Percentiles rank a stretch among this genome's conserved stretches.
These are phyloP conservation scores for Lactarius sp. DNA, from an alignment of 768 basidiomycete species.

Conservation along the genomic window DNA sequence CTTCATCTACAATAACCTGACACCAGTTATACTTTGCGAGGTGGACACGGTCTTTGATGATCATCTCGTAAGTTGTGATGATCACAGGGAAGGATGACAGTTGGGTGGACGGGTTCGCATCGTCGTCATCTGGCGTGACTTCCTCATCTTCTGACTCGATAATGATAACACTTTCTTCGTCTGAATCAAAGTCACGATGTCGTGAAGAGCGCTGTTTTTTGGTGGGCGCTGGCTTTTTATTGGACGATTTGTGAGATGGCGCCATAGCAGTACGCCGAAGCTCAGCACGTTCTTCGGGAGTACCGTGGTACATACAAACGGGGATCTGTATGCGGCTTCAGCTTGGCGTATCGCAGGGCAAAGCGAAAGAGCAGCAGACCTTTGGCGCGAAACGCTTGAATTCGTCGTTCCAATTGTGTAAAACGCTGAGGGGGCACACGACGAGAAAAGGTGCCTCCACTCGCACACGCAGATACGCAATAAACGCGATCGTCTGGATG, in stretches of 20 bases:
- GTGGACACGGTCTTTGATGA: slow-evolving; percentile 74
- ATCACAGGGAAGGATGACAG: slow-evolving; percentile 64
- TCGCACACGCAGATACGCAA: slow-evolving; percentile 79
- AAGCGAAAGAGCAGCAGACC: slow-evolving; percentile 38
- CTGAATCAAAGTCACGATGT: slow-evolving; percentile 3
- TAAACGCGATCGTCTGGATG: slow-evolving; percentile 90
- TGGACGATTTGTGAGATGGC: background rate
- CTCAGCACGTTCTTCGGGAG: slow-evolving; percentile 73
- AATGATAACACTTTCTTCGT: slow-evolving; percentile 11
- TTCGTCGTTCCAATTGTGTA: slow-evolving; percentile 88
- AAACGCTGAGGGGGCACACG: slow-evolving; percentile 88
- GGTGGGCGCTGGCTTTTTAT: background rate
- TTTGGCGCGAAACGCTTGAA: slow-evolving; percentile 79
- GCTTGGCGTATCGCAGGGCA: background rate
- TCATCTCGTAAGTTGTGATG: slow-evolving; percentile 89
- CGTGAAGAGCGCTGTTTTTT: slow-evolving; percentile 6
- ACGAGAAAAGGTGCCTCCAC: slow-evolving; percentile 76
- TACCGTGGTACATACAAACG: slow-evolving; percentile 87
- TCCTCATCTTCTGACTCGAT: background rate
- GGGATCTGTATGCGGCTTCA: slow-evolving; percentile 51
- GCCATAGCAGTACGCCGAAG: slow-evolving; percentile 41
- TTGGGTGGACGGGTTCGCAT: slow-evolving; percentile 32
- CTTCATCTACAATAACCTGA: slow-evolving; percentile 95
- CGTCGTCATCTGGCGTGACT: slow-evolving; percentile 16
- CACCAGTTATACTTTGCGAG: slow-evolving; percentile 70